Evolutionary conservation across 768 basidiomycete species (phyloP), one percentile per base, ranked within the genome.

Genomic region (Boletus rufocinnamomeus): DNA sequence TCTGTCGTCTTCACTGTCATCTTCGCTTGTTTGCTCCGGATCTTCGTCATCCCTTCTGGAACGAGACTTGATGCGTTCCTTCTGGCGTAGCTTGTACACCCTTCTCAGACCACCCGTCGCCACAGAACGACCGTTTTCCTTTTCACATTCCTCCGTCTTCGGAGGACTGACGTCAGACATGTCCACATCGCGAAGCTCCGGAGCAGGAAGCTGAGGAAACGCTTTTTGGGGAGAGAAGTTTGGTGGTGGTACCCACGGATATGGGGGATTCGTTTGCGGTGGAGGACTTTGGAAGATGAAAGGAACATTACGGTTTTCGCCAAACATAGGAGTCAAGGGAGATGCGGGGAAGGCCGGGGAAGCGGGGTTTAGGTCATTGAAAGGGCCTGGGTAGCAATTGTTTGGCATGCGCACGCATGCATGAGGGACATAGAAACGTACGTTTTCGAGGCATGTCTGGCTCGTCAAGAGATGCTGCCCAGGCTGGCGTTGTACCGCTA

Each of bases 121-220:
- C 51, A 91, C 76, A n/a, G 74, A 64, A 54, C 87, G 71, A n/a
- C 69, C 74, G 30, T 70, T 76, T 48, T 76, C 78, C 17, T 66
- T 72, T 41, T 77, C 77, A 17, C 59, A 54, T 45, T 80, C 80
- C 28, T 82, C 78, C 19, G 66, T 66, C 59, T 77, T 82, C 23
- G 79, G 78, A 34, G 88, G 88, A 65, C 87, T 91, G 16, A 76
- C 72, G 52, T 92, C 91, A 7, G 79, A 75, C 90, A 93, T 92
- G 68, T 89, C 87, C 21, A 93, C 77, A 69, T 92, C 91, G 32
- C 77, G 79, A 27, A 83, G 63, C 65, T 91, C 88, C 28, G 71
- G 65, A 21, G 69, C 66, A 40, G 69, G 58, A 28, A 75, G 74
- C 44, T 74, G 75, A 35, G 84, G 84, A 61, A 88, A 87, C 13